Evolutionary conservation across 2,329 filamentous ascomycete species (phyloP), one percentile per base, ranked within the genome.

Genomic region (Epichloe gansuensis): DNA sequence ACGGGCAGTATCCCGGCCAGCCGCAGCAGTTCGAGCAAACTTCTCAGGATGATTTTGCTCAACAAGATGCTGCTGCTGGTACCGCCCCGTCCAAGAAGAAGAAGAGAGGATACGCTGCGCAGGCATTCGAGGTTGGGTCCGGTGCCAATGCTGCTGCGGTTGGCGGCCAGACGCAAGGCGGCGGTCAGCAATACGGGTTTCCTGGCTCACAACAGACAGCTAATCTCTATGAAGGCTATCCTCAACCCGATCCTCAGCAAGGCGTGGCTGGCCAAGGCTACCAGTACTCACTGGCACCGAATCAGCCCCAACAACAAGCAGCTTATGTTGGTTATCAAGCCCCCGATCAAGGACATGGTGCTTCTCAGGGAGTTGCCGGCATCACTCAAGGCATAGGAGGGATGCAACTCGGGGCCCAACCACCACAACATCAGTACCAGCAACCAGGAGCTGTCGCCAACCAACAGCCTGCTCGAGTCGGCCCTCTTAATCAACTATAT

Each of bases 81-180:
- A 62, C 69, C 38, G 74, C 74, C 43, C 72, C 73, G 46, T 76
- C 72, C 56, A 83, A 79, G 68, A 89, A 89, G 74, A 96, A 95
- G 81, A 95, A 95, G 79, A 81, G 89, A 74, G 85, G 87, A 53
- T 97, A 97, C 73, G 93, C 93, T 51, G 88, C 88, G 53, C 87
- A 94, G 68, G 91, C 91, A 45, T 98, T 95, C 69, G 91, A 95
- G 54, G 93, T 97, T 61, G 89, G 87, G 49, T 78, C 80, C 49
- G 93, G 91, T 61, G 87, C 87, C 64, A 97, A 97, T 76, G 82
- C 85, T 76, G 82, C 85, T 51, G 71, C 67, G 52, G 67, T 66
- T 50, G 79, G 74, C 38, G 79, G 76, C 52, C 72, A 73, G 59
- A 51, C 63, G 36, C 68, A 59, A 35, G 66, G 61, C 42, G 66